phyloP scores from a whole-genome alignment of 495 filamentous ascomycete genomes.

The Entonaema liquescens region DNA sequence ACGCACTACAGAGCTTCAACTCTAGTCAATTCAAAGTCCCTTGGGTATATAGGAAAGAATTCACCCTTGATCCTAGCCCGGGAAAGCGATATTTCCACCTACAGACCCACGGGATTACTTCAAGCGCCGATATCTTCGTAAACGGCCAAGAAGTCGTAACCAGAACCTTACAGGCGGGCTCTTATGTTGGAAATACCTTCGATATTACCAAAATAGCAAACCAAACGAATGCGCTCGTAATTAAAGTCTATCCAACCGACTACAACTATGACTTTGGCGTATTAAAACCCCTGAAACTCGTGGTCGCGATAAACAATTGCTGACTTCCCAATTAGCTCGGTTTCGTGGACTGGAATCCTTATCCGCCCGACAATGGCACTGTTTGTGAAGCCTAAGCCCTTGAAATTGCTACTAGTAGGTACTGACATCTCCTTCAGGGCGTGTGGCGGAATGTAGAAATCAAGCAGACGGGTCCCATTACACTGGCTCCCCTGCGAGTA shows the following conservation, averaged over 20 bases:
- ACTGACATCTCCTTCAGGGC: conserved; percentile 51
- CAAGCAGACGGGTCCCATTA: conserved; percentile 63
- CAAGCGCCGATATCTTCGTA: conserved; percentile 67
- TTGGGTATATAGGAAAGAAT: conserved; percentile 70
- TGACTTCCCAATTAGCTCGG: conserved; percentile 41
- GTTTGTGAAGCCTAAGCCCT: conserved; percentile 40
- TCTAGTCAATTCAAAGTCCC: conserved; percentile 60
- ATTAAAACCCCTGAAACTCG: not conserved
- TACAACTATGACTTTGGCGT: conserved; percentile 67
- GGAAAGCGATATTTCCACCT: conserved; percentile 60
- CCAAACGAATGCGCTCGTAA: conserved; percentile 59
- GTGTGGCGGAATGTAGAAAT: conserved; percentile 70
- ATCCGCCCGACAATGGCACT: conserved; percentile 63
- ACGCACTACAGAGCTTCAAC: conserved; percentile 59
- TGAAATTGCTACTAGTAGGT: conserved; percentile 37
- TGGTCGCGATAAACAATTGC: not conserved
- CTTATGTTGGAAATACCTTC: conserved; percentile 65
- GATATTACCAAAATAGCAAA: conserved; percentile 58
- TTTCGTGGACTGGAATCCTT: conserved; percentile 74
- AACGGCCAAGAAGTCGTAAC: conserved; percentile 64
- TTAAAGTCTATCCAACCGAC: conserved; percentile 65
- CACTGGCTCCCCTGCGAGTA: conserved; percentile 60
- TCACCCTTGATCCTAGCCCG: conserved; percentile 49
- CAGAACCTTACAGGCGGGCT: conserved; percentile 60
- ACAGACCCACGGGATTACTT: conserved; percentile 67